Conservation (phyloP, 2,329 filamentous ascomycete genomes). For the Cordyceps tenuipes region DNA sequence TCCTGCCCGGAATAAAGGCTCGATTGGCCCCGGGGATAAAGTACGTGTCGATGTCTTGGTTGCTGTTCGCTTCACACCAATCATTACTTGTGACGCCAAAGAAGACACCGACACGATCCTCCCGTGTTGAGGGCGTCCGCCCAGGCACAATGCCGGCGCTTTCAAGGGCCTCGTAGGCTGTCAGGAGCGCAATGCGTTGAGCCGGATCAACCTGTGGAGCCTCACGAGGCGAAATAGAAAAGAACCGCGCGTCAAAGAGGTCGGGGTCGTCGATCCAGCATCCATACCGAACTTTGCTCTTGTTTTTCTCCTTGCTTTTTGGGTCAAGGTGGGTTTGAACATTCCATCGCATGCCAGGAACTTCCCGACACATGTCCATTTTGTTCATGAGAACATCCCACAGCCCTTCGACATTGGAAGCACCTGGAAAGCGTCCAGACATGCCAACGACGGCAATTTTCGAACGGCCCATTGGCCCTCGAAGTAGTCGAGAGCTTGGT, state of each 20-base stretch:
- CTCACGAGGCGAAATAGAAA: conserved; percentile 72
- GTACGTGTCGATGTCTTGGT: conserved; percentile 56
- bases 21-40: conserved; percentile 35
- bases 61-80: conserved; percentile 31
- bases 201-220: conserved; percentile 66
- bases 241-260: conserved; percentile 65
- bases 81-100: conserved; percentile 37
- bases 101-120: conserved; percentile 42
- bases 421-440: conserved; percentile 32
- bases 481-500: background rate
- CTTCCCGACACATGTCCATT: conserved; percentile 14
- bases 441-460: conserved; percentile 49
- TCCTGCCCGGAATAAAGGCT: conserved; percentile 44
- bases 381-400: conserved; percentile 49
- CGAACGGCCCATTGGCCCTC: conserved; percentile 18
- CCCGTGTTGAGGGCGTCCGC: conserved; percentile 47
- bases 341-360: conserved; percentile 56
- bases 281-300: background rate
- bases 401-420: conserved; percentile 26
- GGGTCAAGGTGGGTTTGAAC: conserved; percentile 56
- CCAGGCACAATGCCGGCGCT: conserved; percentile 61
- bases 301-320: conserved; percentile 51
- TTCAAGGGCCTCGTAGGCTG: conserved; percentile 69
- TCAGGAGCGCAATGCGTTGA: conserved; percentile 61
- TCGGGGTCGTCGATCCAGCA: conserved; percentile 43